phyloP scores from a whole-genome alignment of 1,284 basidiomycete genomes.

The Chondrostereum purpureum region DNA sequence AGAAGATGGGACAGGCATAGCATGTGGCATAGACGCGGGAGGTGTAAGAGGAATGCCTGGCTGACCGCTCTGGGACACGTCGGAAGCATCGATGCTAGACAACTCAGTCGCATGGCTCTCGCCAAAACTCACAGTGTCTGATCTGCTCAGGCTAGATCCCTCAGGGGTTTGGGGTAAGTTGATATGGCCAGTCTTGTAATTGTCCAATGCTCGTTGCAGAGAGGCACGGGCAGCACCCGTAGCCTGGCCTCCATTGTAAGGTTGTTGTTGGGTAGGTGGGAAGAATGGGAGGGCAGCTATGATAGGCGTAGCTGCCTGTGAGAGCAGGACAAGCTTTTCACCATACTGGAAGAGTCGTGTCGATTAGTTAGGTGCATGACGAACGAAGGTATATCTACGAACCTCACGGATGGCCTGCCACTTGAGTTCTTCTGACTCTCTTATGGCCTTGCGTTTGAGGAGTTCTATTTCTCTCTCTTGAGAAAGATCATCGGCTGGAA shows the following conservation, averaged over 20 bases:
- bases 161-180: conserved; percentile 39
- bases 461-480: conserved; percentile 63
- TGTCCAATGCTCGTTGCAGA: conserved; percentile 71
- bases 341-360: conserved; percentile 66
- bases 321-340: conserved; percentile 67
- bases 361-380: conserved; percentile 7
- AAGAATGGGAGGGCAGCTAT: conserved; percentile 53
- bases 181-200: conserved; percentile 62
- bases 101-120: conserved; percentile 74
- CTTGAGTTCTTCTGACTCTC: conserved; percentile 64
- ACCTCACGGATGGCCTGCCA: conserved; percentile 78
- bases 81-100: conserved; percentile 38
- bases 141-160: conserved; percentile 52
- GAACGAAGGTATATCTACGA: conserved; percentile 11
- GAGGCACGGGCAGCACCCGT: conserved; percentile 66
- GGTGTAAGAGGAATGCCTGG: conserved; percentile 37
- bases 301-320: conserved; percentile 60
- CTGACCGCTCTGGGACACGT: conserved; percentile 21
- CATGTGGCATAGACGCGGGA: conserved; percentile 18
- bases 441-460: conserved; percentile 64
- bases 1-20: conserved; percentile 9
- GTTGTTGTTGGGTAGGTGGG: conserved; percentile 46
- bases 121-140: conserved; percentile 73
- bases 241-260: conserved; percentile 53
- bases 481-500: conserved; percentile 46